These are phyloP conservation scores for Ambrosia trifida DNA, from an alignment of 129 eudicot species.

Conservation along the genomic window DNA sequence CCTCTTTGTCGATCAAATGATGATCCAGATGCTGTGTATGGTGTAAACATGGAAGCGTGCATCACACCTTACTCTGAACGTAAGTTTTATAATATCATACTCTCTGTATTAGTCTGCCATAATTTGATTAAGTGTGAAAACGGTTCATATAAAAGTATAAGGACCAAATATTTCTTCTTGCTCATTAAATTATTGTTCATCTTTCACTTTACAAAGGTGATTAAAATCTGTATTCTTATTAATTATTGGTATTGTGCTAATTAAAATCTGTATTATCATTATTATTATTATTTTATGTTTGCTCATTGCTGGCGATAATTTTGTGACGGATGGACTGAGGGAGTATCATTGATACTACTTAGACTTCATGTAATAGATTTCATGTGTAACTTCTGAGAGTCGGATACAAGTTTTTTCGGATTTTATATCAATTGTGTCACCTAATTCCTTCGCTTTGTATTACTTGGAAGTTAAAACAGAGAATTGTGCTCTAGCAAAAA, in stretches of 20 bases:
- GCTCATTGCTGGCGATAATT: too few relatives aligned
- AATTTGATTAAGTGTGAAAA: slow-evolving; percentile 20
- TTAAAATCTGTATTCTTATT: not conserved
- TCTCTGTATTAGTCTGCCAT: not conserved
- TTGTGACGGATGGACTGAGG: too few relatives aligned
- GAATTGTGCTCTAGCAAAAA: too few relatives aligned
- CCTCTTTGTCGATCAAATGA: slow-evolving; percentile 88
- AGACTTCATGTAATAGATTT: too few relatives aligned
- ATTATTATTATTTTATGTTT: too few relatives aligned
- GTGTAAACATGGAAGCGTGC: slow-evolving; percentile 93
- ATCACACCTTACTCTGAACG: slow-evolving; percentile 94
- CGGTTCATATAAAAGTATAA: not conserved
- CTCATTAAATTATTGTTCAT: not conserved
- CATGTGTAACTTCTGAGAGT: too few relatives aligned
- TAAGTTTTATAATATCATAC: slow-evolving; percentile 44
- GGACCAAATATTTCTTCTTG: not conserved
- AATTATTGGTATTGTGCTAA: not conserved
- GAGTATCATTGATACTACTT: too few relatives aligned
- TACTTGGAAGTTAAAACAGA: too few relatives aligned
- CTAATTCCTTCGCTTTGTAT: too few relatives aligned
- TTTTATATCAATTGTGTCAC: too few relatives aligned
- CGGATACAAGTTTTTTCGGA: too few relatives aligned
- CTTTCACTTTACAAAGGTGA: not conserved
- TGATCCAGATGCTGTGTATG: slow-evolving; percentile 94
- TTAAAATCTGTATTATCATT: not conserved